Percentiles rank a stretch among this genome's conserved stretches.
These are phyloP conservation scores for Boletus eberwhitei DNA, from an alignment of 768 basidiomycete genomes.

Conservation along the genomic window DNA sequence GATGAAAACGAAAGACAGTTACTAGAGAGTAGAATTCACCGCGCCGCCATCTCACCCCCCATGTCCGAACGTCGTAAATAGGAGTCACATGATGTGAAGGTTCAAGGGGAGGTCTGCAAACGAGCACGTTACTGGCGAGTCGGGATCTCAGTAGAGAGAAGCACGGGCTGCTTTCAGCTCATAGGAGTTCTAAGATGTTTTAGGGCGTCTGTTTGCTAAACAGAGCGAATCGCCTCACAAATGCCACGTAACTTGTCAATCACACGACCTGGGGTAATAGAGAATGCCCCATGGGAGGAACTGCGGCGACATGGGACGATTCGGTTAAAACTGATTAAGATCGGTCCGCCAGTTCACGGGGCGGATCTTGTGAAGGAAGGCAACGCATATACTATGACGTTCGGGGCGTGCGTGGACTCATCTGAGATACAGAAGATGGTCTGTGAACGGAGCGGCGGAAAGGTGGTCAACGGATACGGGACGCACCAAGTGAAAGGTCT, in stretches of 20 bases:
- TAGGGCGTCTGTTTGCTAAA: conserved; percentile 1
- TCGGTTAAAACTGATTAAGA: conserved; percentile 12
- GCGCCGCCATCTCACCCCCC: conserved; percentile 1
- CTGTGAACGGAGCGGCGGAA: conserved; percentile 18
- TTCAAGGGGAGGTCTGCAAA: not conserved
- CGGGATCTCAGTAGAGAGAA: conserved; percentile 7
- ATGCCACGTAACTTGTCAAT: conserved; percentile 5
- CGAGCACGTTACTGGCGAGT: not conserved
- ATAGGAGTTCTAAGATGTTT: conserved; percentile 8
- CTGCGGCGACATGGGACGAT: conserved; percentile 18
- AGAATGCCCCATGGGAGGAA: conserved; percentile 20
- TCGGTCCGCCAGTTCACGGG: conserved; percentile 8
- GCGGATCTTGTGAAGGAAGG: conserved; percentile 28
- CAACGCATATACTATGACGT: conserved; percentile 19
- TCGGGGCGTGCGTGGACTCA: not conserved
- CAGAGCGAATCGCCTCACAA: conserved; percentile 8
- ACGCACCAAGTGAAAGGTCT: conserved; percentile 5
- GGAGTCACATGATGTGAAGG: conserved; percentile 11
- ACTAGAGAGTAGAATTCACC: not conserved
- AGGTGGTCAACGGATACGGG: conserved; percentile 2
- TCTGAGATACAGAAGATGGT: conserved; percentile 1
- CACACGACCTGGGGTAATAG: conserved; percentile 34
- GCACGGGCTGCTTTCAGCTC: not conserved
- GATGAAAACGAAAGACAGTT: conserved; percentile 3
- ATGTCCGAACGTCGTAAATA: not conserved